Evolutionary conservation across 768 basidiomycete genomes (phyloP), one percentile per base, ranked within the genome.

Genomic region (Thelephora ganbajun): DNA sequence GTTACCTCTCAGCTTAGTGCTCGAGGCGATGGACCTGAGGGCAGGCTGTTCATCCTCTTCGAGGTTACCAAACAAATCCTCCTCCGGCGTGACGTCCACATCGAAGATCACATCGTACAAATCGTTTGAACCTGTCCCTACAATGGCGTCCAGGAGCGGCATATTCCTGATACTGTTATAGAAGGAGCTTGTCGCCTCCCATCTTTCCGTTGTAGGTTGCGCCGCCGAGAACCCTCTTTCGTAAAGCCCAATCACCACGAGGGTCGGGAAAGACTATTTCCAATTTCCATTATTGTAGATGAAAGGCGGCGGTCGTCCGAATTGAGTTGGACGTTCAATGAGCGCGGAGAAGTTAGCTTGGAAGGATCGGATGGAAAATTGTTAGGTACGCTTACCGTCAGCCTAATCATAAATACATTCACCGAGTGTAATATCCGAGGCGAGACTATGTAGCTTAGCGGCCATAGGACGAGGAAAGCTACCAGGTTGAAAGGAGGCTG

Each of bases 401-500:
- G 48, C 51, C 79, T 83, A 62, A 96, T 90, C 45, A 90, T 69
- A 59, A 90, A 80, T 2, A 93, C 90, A 54, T 94, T 94, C 33
- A 75, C 66, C 1, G 80, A 72, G 57, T 96, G 92, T n/a, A 94
- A 65, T 9, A 76, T 70, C 34, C 87, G 75, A 2, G 90, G 87
- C 2, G 80, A 72, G 13, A 90, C 63, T 35, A 87, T 56, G 62
- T 73, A 92, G 53, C 80, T 82, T 20, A 81, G 70, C 11, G 91
- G 88, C 59, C 86, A 83, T 44, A 94, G 72, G 49, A 94, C 68
- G 23, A 78, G 48, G 60, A 91, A 80, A 1, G 92, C 92, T 16
- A 86, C 65, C 16, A 89, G 66, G 56, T 88, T 90, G 72, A 90
- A 89, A 1, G 91, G 91, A 1, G 87, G 88, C 54, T 91, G 86